These are phyloP conservation scores for Parsonsia alboflavescens DNA, from an alignment of 257 asterid species.

Conservation along the genomic window DNA sequence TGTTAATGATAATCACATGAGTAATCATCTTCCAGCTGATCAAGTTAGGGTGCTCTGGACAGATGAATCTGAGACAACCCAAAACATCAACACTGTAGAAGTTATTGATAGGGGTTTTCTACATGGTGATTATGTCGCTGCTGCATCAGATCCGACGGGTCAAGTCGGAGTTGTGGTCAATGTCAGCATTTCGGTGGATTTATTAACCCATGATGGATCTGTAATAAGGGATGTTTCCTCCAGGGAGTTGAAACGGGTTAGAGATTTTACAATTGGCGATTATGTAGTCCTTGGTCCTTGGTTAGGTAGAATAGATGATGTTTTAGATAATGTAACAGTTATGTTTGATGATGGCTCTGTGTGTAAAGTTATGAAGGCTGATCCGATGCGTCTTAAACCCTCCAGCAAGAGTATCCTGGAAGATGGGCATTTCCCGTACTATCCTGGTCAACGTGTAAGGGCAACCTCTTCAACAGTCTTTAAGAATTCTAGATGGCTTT, in stretches of 20 bases:
- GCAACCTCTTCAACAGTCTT: constrained; percentile 89
- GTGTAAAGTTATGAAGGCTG: constrained; percentile 90
- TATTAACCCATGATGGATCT: constrained; percentile 62
- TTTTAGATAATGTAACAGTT: constrained; percentile 85
- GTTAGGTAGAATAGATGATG: constrained; percentile 94
- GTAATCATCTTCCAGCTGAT: constrained; percentile 51
- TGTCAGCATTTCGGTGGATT: constrained; percentile 58
- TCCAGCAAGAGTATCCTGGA: constrained; percentile 65
- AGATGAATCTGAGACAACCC: constrained; percentile 73
- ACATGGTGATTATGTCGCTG: constrained; percentile 93
- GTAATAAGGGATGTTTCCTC: constrained; percentile 49
- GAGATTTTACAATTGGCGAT: constrained; percentile 88
- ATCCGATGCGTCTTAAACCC: constrained; percentile 78
- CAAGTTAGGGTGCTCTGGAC: constrained; percentile 90
- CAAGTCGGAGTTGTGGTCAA: constrained; percentile 94
- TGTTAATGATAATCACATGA: constrained; percentile 38
- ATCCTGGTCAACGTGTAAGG: constrained; percentile 95
- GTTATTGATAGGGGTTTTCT: constrained; percentile 86
- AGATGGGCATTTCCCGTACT: constrained; percentile 92
- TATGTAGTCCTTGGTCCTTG: constrained; percentile 95
- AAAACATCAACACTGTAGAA: constrained; percentile 46
- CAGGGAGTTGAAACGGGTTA: constrained; percentile 59
- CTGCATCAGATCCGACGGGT: constrained; percentile 86
- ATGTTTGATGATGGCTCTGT: constrained; percentile 92
- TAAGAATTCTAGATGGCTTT: constrained; percentile 91